These are phyloP conservation scores for Trichoderma sp. DNA, from an alignment of 2,329 filamentous ascomycete species.

Conservation along the genomic window DNA sequence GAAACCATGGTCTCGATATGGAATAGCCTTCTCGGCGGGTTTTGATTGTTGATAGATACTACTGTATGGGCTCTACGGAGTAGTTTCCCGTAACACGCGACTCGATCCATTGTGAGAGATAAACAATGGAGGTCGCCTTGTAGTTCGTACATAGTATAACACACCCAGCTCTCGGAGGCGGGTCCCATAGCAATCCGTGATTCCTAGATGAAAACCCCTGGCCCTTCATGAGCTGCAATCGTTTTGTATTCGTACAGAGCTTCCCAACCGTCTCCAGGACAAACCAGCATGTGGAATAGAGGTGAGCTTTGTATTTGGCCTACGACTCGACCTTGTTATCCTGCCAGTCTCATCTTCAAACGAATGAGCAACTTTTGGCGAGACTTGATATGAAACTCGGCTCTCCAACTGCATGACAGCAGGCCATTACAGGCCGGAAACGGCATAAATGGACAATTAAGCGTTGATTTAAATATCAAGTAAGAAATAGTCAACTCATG, in stretches of 20 bases:
- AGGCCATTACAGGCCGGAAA: background rate
- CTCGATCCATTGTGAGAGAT: background rate
- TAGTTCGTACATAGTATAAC: background rate
- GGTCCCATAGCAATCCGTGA: background rate
- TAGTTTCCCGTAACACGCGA: background rate
- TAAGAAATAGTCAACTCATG: background rate
- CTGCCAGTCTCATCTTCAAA: background rate
- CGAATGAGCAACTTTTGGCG: background rate
- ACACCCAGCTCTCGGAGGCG: background rate
- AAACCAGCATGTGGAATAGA: background rate
- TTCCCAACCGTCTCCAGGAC: background rate
- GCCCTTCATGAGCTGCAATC: background rate
- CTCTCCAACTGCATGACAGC: background rate
- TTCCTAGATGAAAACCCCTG: background rate
- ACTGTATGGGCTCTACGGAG: no score
- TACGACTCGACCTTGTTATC: background rate
- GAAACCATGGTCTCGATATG: background rate
- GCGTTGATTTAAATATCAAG: background rate
- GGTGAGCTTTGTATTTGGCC: background rate
- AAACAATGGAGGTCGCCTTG: background rate
- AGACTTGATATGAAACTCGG: background rate
- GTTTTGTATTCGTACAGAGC: background rate
- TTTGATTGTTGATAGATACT: background rate
- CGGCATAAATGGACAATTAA: background rate
- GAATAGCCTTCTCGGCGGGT: background rate